Base-by-base conservation (phyloP, 345 rosid species). In the Atalantia buxifolia region DNA sequence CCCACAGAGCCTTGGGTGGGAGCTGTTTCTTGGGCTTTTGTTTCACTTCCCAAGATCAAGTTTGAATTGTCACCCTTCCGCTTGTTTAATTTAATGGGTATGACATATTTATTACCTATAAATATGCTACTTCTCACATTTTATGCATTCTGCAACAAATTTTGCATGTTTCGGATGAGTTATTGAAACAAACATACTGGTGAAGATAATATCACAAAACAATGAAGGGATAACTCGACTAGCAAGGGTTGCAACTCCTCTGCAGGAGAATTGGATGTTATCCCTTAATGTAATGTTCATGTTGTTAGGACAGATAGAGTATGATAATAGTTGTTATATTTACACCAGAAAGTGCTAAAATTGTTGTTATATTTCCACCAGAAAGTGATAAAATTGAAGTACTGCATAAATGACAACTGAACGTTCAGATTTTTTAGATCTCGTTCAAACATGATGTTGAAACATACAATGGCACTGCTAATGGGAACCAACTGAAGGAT, bases 21-120 rank as follows among this genome's bases (percentile, higher is more conserved):
- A 85, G 97, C 97, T 72, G 99, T 83, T 82, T 84, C 90, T 48
- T 94, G 97, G 98, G 98, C 99, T 69, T 96, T 96, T 81, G 99
- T 96, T 69, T 92, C 98, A 55, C 95, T 94, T 86, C 99, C 99
- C 40, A 94, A 87, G 84, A 92, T 96, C 88, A 96, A 92, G 79
- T 96, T 96, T 82, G 98, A 91, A 78, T 76, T 96, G 74, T 95
- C 99, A 48, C 98, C 97, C 24, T 96, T 96, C 83, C 92, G 98
- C 69, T 80, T 96, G 82, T 94, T 94, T 90, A 96, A 96, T 84
- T 69, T 96, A 75, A 96, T 96, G 99, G 93, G 99, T 96, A 92
- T 69, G 93, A 36, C 77, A 73, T 63, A 38, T 31, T 82, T 53
- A 53, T 27, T 25, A 53, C 73, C 9, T 2, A 69, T 19, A 66